Evolutionary conservation across 2,329 filamentous ascomycete species (phyloP).

Genomic region (Botrytis porri): DNA sequence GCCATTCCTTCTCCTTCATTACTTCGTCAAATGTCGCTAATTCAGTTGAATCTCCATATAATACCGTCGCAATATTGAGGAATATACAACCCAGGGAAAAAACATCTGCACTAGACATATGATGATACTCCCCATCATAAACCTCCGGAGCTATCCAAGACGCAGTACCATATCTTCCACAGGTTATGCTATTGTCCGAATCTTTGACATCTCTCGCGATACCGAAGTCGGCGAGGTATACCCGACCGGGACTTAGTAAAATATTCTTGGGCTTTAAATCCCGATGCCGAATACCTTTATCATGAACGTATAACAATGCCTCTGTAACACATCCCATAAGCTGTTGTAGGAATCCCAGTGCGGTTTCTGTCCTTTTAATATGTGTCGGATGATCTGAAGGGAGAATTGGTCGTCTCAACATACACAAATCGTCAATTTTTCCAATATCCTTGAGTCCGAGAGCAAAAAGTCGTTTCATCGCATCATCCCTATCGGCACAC

Average conservation of each 20-base stretch:
- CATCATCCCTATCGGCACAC: constrained; percentile 42
- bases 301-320: constrained; percentile 28
- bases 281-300: constrained; percentile 45
- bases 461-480: constrained; percentile 40
- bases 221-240: constrained; percentile 50
- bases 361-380: constrained; percentile 29
- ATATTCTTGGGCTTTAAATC: constrained; percentile 51
- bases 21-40: constrained; percentile 43
- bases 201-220: constrained; percentile 48
- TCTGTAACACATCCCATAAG: constrained; percentile 45
- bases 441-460: constrained; percentile 43
- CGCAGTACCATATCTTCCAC: constrained; percentile 41
- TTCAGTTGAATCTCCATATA: constrained; percentile 41
- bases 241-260: constrained; percentile 44
- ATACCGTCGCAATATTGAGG: constrained; percentile 45
- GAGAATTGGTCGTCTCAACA: constrained; percentile 9
- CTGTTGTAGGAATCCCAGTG: constrained; percentile 44
- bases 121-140: constrained; percentile 40
- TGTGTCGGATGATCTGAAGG: background rate
- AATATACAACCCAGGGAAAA: constrained; percentile 49
- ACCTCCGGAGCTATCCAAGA: constrained; percentile 49
- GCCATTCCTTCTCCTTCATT: constrained; percentile 36
- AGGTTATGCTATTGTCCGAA: constrained; percentile 46
- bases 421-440: constrained; percentile 22
- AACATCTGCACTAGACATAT: constrained; percentile 49